A percentile compares a stretch with the other conserved stretches of the same genome.
These are phyloP conservation scores for Raphanus sativus DNA, from an alignment of 345 rosid genomes.

Conservation along the genomic window DNA sequence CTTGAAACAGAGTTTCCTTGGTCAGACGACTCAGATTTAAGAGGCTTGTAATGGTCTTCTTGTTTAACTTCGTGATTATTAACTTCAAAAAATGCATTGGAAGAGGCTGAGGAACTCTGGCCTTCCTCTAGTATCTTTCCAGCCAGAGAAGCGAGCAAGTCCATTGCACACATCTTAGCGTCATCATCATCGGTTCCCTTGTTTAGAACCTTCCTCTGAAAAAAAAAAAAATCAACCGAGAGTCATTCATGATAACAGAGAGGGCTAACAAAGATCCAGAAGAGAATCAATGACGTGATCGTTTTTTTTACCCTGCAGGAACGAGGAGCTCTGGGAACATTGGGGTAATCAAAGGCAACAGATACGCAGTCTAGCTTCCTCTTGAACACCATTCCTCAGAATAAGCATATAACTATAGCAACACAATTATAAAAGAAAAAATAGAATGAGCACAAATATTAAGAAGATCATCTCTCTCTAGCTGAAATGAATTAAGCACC, in stretches of 20 bases:
- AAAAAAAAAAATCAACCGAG: constrained; percentile 10
- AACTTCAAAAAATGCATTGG: constrained; percentile 74
- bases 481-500: neutral
- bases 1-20: constrained; percentile 50
- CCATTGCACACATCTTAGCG: constrained; percentile 64
- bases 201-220: constrained; percentile 53
- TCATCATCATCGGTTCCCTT: constrained; percentile 50
- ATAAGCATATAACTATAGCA: constrained; percentile 41
- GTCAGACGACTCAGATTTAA: constrained; percentile 53
- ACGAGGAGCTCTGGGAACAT: constrained; percentile 82
- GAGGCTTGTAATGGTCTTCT: constrained; percentile 39
- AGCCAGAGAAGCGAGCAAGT: constrained; percentile 88
- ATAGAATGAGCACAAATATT: constrained; percentile 27
- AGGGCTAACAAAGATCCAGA: constrained; percentile 10
- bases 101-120: constrained; percentile 72
- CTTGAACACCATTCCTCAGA: constrained; percentile 80
- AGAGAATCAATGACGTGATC: neutral
- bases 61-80: constrained; percentile 43
- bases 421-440: neutral
- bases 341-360: constrained; percentile 57
- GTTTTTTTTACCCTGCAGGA: constrained; percentile 68
- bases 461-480: constrained; percentile 14
- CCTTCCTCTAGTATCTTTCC: constrained; percentile 81
- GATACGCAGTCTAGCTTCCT: constrained; percentile 64
- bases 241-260: constrained; percentile 3